Base-by-base conservation (phyloP, 1,284 basidiomycete species). In the Ustilago nuda region DNA sequence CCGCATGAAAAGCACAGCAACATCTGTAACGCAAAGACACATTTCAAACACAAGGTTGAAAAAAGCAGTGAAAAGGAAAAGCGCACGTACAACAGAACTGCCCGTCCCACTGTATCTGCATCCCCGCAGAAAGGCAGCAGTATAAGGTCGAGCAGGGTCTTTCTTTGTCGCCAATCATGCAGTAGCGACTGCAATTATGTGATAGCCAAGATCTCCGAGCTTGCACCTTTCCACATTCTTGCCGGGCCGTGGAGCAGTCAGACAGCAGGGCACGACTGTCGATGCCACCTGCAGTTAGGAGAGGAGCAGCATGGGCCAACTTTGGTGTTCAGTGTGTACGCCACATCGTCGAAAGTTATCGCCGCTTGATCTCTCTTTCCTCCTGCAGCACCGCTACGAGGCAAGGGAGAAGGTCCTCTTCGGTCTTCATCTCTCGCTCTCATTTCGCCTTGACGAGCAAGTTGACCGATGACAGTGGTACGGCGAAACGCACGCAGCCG, bases 1-100 rank as follows among this genome's bases (percentile, higher is more conserved):
- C 43, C 55, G n/a, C 55, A 56, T 56, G 55, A 56, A 56, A 56
- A 45, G 35, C 36, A 54, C 32, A 54, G 35, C 39, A 27, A 33
- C 43, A 45, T 45, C 17, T 45, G 43, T 45, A 45, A 45, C 17
- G 43, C n/a, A 48, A 33, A 32, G 19, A 48, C 12, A 55, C 45
- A 19, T 32, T 48, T 32, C 33, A 43, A 48, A 45, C 17, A 46
- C 23, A 58, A 58, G 41, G 45, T 35, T 58, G 56, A 58, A 50
- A 55, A 17, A 53, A 48, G 43, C 43, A 45, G 32, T 30, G 41
- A 58, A 32, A 43, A 17, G 8, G 4, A 35, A 19, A n/a, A 30
- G 51, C 17, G 8, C 19, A 1, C 17, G 23, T 15, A 36, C 4
- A 56, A 46, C 45, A 45, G 30, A 56, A 46, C 55, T 56, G 35